Percentiles rank a stretch among this genome's conserved stretches.
Evolutionary conservation across 2,329 filamentous ascomycete genomes (phyloP).

Genomic region (Monilinia aucupariae): DNA sequence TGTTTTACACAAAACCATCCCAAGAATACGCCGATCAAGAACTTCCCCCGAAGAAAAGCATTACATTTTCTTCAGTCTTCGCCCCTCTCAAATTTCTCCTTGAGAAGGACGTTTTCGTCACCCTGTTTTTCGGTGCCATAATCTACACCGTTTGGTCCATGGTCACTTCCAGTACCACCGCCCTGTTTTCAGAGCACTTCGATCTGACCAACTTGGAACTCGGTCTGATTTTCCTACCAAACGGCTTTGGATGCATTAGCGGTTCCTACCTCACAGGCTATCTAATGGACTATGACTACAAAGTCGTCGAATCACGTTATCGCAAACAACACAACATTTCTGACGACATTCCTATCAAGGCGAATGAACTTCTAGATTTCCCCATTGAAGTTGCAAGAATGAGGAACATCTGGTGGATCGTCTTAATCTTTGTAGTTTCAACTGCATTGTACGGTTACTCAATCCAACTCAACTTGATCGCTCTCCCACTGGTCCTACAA

Average conservation of each 20-base stretch:
- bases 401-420: conserved; percentile 37
- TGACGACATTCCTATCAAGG: conserved; percentile 24
- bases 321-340: conserved; percentile 30
- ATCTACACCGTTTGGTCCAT: conserved; percentile 12
- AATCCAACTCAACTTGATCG: not conserved
- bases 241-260: conserved; percentile 24
- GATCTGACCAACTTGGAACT: conserved; percentile 38
- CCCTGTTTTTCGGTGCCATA: conserved; percentile 30
- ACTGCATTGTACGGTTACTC: conserved; percentile 33
- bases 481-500: conserved; percentile 21
- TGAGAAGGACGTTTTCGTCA: conserved; percentile 44
- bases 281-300: conserved; percentile 40
- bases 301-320: conserved; percentile 30
- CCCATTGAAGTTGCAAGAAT: conserved; percentile 39
- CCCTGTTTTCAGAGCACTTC: conserved; percentile 39
- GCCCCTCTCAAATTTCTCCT: conserved; percentile 39
- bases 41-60: conserved; percentile 24
- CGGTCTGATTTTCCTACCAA: conserved; percentile 29
- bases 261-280: conserved; percentile 39
- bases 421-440: conserved; percentile 37
- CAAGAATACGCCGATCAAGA: conserved; percentile 25
- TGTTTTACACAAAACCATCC: conserved; percentile 31
- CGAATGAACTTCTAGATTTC: conserved; percentile 38
- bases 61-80: conserved; percentile 36
- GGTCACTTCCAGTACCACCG: conserved; percentile 35